phyloP scores from a whole-genome alignment of 331 rosid genomes.

The Quercus phellos region DNA sequence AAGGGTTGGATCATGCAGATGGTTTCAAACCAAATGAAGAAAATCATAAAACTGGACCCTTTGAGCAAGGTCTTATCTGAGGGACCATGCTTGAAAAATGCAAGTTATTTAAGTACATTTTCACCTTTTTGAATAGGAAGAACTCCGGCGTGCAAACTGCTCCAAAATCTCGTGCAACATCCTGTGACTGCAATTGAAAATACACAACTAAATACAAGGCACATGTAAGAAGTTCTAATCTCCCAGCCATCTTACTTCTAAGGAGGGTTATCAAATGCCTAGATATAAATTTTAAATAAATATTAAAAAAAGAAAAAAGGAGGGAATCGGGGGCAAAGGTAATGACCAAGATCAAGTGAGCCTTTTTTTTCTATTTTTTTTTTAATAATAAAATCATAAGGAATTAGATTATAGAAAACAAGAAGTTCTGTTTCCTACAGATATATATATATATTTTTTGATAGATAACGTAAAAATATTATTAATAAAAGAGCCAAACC shows the following conservation, averaged over 20 bases:
- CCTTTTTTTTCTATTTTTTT: background rate
- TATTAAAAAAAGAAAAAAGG: background rate
- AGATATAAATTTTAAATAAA: background rate
- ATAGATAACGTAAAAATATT: no score
- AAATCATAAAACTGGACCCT: background rate
- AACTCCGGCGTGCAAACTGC: constrained; percentile 95
- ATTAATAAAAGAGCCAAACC: no score
- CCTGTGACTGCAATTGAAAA: constrained; percentile 62
- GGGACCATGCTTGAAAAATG: background rate
- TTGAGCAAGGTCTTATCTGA: background rate
- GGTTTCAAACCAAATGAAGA: background rate
- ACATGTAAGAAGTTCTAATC: background rate
- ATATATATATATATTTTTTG: background rate
- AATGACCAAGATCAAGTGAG: background rate
- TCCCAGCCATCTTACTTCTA: background rate
- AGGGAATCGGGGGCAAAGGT: background rate
- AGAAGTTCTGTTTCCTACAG: background rate
- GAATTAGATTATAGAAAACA: background rate
- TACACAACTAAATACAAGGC: constrained; percentile 7
- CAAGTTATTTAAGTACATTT: background rate
- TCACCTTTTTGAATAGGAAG: constrained; percentile 79
- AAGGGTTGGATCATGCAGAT: background rate
- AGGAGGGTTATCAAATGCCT: background rate
- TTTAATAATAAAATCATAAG: background rate
- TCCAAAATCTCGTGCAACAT: constrained; percentile 76